These are phyloP conservation scores for Tetrapisispora fleetii DNA, from an alignment of 805 yeast species.

Conservation along the genomic window DNA sequence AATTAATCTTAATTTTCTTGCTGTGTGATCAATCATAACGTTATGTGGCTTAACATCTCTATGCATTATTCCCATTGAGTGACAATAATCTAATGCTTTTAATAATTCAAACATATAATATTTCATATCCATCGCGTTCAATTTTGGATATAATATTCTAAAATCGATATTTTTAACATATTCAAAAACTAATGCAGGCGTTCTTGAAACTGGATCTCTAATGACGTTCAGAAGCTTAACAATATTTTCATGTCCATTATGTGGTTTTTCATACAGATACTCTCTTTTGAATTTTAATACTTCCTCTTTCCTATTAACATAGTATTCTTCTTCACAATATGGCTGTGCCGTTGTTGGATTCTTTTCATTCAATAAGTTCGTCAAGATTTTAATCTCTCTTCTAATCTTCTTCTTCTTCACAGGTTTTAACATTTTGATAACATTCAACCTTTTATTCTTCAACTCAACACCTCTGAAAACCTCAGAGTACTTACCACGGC, in stretches of 20 bases:
- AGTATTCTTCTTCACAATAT: slow-evolving; percentile 20
- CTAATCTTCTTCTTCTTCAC: slow-evolving; percentile 86
- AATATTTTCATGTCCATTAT: slow-evolving; percentile 49
- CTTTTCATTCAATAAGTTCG: slow-evolving; percentile 50
- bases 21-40: slow-evolving; percentile 83
- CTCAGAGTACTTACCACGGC: slow-evolving; percentile 92
- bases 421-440: slow-evolving; percentile 85
- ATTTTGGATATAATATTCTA: slow-evolving; percentile 68
- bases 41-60: slow-evolving; percentile 94
- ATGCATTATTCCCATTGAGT: slow-evolving; percentile 93
- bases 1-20: slow-evolving; percentile 61
- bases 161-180: slow-evolving; percentile 76
- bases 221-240: slow-evolving; percentile 72
- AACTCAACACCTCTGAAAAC: slow-evolving; percentile 80
- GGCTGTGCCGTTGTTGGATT: slow-evolving; percentile 21
- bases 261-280: slow-evolving; percentile 24
- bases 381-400: slow-evolving; percentile 79
- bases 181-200: slow-evolving; percentile 84
- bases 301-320: slow-evolving; percentile 21
- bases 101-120: slow-evolving; percentile 74
- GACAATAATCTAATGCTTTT: slow-evolving; percentile 79
- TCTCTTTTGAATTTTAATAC: slow-evolving; percentile 19
- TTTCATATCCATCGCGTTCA: slow-evolving; percentile 66
- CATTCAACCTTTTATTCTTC: slow-evolving; percentile 53
- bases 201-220: slow-evolving; percentile 66